phyloP scores from a whole-genome alignment of 176 grass and related monocot genomes.

The Aegilops umbellulata region DNA sequence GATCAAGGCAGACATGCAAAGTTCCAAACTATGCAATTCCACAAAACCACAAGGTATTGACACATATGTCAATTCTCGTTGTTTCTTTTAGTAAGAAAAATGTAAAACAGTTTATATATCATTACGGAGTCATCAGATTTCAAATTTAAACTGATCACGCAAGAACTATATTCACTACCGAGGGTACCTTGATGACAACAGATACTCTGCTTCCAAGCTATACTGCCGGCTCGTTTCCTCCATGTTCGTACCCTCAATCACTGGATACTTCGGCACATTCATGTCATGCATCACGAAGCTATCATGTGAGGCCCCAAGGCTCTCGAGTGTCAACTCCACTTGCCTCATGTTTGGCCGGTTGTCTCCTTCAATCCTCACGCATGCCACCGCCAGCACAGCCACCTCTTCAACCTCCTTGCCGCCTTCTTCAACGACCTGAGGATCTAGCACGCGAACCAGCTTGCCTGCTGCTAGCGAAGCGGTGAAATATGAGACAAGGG shows the following conservation, averaged over 20 bases:
- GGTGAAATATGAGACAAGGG: background rate
- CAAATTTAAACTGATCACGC: background rate
- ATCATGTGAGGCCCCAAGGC: background rate
- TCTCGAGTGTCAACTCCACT: background rate
- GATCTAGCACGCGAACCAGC: background rate
- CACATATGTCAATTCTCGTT: no score
- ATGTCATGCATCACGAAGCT: background rate
- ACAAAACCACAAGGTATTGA: no score
- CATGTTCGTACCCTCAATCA: background rate
- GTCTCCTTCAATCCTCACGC: background rate
- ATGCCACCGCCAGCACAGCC: background rate
- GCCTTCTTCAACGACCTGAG: background rate
- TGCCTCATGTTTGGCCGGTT: background rate
- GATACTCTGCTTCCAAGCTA: background rate
- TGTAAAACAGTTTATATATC: background rate
- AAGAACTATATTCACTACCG: background rate
- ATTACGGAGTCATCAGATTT: no score
- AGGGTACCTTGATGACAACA: background rate
- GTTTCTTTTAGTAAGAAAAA: no score
- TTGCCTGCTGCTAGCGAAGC: background rate
- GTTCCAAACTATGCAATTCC: no score
- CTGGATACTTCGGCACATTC: background rate
- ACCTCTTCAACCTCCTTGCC: background rate
- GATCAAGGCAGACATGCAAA: no score
- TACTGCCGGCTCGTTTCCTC: background rate